phyloP scores from a whole-genome alignment of 2,329 filamentous ascomycete genomes.

The Nothophoma quercina region DNA sequence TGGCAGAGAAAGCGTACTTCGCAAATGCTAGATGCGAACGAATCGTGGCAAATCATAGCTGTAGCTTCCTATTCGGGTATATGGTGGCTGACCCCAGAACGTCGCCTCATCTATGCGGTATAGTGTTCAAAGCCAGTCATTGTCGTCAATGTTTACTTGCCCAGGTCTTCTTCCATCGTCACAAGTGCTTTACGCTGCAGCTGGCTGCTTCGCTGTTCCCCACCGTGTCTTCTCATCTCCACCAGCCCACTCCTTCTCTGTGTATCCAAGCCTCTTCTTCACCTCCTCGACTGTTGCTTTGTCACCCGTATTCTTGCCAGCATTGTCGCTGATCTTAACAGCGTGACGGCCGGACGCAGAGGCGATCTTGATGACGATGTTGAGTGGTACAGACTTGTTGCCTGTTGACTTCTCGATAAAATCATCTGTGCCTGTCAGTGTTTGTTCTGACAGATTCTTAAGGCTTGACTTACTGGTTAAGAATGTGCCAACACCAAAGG shows the following conservation, averaged over 20 bases:
- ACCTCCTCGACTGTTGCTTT: constrained; percentile 78
- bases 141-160: too few species aligned
- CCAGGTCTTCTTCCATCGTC: background rate
- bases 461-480: constrained; percentile 74
- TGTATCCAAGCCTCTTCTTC: constrained; percentile 85
- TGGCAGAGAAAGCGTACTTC: too few species aligned
- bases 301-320: constrained; percentile 93
- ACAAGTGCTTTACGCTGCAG: constrained; percentile 15
- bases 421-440: constrained; percentile 66
- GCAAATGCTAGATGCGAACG: too few species aligned
- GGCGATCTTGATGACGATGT: constrained; percentile 97
- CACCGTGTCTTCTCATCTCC: constrained; percentile 86
- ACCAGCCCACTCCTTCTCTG: constrained; percentile 81
- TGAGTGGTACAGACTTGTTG: constrained; percentile 87
- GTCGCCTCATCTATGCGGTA: too few species aligned
- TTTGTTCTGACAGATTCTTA: too few species aligned
- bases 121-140: too few species aligned
- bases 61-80: too few species aligned
- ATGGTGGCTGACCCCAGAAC: too few species aligned
- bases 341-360: constrained; percentile 82
- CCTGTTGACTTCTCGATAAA: constrained; percentile 76
- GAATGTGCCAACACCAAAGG: constrained; percentile 94
- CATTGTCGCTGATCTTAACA: constrained; percentile 89
- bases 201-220: constrained; percentile 60
- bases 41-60: too few species aligned